Evolutionary conservation across 352 stramenopile genomes (phyloP).

Genomic region (Elongisporangium anandrum): DNA sequence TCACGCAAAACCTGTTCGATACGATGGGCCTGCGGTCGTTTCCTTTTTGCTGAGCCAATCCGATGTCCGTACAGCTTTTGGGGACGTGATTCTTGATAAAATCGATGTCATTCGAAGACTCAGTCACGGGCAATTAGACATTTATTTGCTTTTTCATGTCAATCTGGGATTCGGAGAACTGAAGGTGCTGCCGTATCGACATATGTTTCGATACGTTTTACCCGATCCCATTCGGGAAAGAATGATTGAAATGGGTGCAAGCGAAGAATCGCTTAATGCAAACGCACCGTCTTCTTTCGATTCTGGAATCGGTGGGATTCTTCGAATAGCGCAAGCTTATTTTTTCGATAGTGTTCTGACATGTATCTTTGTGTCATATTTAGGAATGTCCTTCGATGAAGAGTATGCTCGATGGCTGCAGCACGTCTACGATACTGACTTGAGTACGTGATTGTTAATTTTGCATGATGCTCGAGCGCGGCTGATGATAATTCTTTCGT

Average conservation of each 20-base stretch:
- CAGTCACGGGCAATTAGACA: constrained; percentile 43
- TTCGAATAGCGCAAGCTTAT: not conserved
- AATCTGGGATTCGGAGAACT: constrained; percentile 40
- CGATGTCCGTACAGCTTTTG: constrained; percentile 69
- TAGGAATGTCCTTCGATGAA: constrained; percentile 77
- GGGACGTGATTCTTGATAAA: constrained; percentile 78
- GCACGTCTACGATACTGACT: constrained; percentile 81
- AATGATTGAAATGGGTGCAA: constrained; percentile 66
- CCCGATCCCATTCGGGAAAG: constrained; percentile 54
- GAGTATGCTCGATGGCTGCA: constrained; percentile 87
- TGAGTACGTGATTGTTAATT: constrained; percentile 42
- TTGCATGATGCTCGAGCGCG: not conserved
- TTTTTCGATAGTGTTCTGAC: not conserved
- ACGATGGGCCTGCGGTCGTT: constrained; percentile 62
- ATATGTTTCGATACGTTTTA: constrained; percentile 77
- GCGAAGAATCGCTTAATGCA: constrained; percentile 61
- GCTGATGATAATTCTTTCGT: not conserved
- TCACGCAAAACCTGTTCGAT: constrained; percentile 49
- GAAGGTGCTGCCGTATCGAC: constrained; percentile 59
- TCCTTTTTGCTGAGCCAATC: constrained; percentile 62
- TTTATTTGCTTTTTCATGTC: constrained; percentile 79
- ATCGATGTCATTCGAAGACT: constrained; percentile 71
- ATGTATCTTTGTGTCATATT: constrained; percentile 1
- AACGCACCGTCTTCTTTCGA: constrained; percentile 65
- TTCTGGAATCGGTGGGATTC: constrained; percentile 30